These are phyloP conservation scores for Dendrobium nobile DNA, from an alignment of 106 monocot species.

Conservation along the genomic window DNA sequence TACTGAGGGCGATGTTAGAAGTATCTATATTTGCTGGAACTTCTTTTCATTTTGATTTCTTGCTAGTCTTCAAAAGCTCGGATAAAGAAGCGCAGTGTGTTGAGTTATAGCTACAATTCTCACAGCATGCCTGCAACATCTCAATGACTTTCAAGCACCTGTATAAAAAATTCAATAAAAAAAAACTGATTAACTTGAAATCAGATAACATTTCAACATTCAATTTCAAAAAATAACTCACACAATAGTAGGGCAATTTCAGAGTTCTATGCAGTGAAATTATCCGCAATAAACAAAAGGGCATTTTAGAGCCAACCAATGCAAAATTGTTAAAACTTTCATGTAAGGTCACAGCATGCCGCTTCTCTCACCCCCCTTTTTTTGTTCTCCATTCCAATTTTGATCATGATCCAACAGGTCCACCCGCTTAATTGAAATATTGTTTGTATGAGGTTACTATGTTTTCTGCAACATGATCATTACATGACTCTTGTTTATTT, in stretches of 20 bases:
- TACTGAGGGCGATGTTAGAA: background rate
- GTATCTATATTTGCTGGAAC: background rate
- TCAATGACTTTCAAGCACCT: constrained; percentile 82
- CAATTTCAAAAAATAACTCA: background rate
- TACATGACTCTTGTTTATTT: too few relatives aligned
- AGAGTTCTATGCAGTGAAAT: background rate
- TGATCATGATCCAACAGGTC: too few relatives aligned
- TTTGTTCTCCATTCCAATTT: background rate
- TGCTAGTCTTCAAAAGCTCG: constrained; percentile 39
- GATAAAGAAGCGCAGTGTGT: constrained; percentile 89
- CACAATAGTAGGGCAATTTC: background rate
- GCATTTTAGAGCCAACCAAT: background rate
- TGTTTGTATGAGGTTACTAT: background rate
- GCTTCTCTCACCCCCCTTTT: background rate
- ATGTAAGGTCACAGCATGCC: background rate
- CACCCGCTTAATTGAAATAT: background rate
- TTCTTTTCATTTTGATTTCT: constrained; percentile 40
- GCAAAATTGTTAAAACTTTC: background rate
- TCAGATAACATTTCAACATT: background rate
- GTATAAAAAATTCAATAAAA: constrained; percentile 13
- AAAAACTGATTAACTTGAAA: background rate
- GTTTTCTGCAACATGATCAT: too few relatives aligned
- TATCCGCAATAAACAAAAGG: background rate
- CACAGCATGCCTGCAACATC: constrained; percentile 75
- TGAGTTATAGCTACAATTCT: constrained; percentile 76